phyloP scores from a whole-genome alignment of 495 filamentous ascomycete genomes.

The Staphylotrichum tortipilum region DNA sequence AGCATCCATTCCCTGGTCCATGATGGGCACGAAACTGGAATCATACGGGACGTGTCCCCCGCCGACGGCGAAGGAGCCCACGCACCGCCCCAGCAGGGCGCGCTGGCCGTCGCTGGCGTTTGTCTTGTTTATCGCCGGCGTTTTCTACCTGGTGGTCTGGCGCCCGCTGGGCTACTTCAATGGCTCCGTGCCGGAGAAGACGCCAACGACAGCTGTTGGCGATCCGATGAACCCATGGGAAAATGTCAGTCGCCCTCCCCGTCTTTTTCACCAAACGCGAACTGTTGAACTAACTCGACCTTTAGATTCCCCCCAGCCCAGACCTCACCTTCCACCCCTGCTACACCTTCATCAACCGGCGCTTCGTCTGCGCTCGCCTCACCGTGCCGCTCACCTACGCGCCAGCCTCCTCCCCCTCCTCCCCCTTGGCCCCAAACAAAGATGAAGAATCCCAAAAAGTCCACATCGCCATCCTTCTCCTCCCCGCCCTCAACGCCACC shows the following conservation, averaged over 20 bases:
- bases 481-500: conserved; percentile 13
- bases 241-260: neutral
- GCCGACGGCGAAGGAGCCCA: no score
- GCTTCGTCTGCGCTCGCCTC: conserved; percentile 44
- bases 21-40: no score
- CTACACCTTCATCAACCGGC: conserved; percentile 24
- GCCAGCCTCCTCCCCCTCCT: no score
- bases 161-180: no score
- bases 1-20: no score
- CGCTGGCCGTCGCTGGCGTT: no score
- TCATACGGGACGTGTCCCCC: no score
- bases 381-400: conserved; percentile 52
- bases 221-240: conserved; percentile 7
- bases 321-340: conserved; percentile 38
- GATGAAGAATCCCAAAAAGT: conserved; percentile 23
- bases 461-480: conserved; percentile 43
- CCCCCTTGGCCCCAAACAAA: no score
- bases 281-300: neutral
- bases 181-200: no score
- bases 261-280: neutral
- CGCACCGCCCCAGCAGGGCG: no score
- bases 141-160: no score
- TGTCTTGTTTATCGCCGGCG: no score
- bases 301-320: conserved; percentile 35
- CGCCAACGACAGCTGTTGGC: neutral